Evolutionary conservation across 768 basidiomycete genomes (phyloP), one percentile per base, ranked within the genome.

Genomic region (Dentipellis sp.): DNA sequence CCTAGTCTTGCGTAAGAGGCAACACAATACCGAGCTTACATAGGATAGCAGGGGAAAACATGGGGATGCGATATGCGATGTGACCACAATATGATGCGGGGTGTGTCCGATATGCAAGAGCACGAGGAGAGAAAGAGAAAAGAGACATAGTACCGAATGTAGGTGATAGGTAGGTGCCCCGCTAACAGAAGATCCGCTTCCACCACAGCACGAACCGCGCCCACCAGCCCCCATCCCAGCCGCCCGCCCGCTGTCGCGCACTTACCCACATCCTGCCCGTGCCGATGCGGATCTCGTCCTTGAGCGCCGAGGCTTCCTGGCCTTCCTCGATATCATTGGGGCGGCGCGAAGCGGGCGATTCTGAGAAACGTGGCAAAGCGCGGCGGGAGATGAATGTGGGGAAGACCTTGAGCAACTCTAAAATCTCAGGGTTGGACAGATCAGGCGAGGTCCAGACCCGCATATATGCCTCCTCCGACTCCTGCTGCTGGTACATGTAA

Each of bases 181-280:
- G 10, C 70, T 78, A 91, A 70, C 88, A 88, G 71, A 92, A 91
- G 50, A 86, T 60, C 69, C 78, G 80, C 67, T 79, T 81, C 80
- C 83, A 89, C 92, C 92, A 94, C 48, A 83, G 69, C 62, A 81
- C 71, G 65, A 94, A 82, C 59, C 86, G 75, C 46, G 80, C 80
- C 89, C 89, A 93, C 81, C 83, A 88, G 46, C 80, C 75, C 19
- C 91, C 90, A 64, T 81, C 74, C 82, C 84, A 92, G 10, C 81
- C 85, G 29, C 77, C 75, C 39, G 71, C 69, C 38, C 92, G 82
- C 46, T 69, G 65, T 63, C 78, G 81, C 19, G 75, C 65, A 55
- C 88, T 83, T 29, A 90, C 70, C 84, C 87, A 90, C 80, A 94
- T 86, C 49, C 77, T 74, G 8, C 91, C 91, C n/a, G 91, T 93